Evolutionary conservation across 176 grass and related monocot species (phyloP).

Genomic region (Poa annua): DNA sequence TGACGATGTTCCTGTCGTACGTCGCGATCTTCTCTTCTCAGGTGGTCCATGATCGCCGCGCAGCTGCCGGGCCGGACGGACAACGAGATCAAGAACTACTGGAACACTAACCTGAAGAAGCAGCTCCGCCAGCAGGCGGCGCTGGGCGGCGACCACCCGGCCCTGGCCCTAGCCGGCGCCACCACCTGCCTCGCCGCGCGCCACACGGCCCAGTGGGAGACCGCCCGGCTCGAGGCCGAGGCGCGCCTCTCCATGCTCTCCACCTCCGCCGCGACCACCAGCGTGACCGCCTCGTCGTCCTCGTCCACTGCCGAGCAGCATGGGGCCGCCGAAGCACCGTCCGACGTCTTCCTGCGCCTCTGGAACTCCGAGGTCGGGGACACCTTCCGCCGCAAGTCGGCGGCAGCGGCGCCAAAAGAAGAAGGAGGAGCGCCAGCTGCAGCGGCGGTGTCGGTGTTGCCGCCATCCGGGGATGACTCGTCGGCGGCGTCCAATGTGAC

Average conservation of each 20-base stretch:
- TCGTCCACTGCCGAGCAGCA: slow-evolving; percentile 39
- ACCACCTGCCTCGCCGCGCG: slow-evolving; percentile 48
- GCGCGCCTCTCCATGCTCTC: slow-evolving; percentile 80
- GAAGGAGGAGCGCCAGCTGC: neutral
- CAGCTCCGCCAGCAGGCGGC: slow-evolving; percentile 61
- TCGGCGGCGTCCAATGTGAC: slow-evolving; percentile 60
- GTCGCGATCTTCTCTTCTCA: slow-evolving; percentile 40
- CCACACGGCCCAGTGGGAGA: slow-evolving; percentile 96
- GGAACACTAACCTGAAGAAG: slow-evolving; percentile 98
- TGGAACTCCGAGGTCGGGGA: slow-evolving; percentile 94
- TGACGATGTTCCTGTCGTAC: neutral
- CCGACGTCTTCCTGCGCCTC: slow-evolving; percentile 83
- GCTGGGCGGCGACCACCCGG: slow-evolving; percentile 32
- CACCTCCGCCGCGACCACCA: slow-evolving; percentile 42
- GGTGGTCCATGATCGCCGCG: slow-evolving; percentile 96
- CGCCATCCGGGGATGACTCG: slow-evolving; percentile 48
- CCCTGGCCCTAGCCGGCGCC: neutral
- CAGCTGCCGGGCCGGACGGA: slow-evolving; percentile 87
- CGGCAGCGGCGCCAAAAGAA: neutral
- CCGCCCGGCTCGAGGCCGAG: slow-evolving; percentile 82
- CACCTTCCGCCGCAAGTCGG: slow-evolving; percentile 65
- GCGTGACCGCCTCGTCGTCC: slow-evolving; percentile 34
- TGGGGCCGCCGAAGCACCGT: slow-evolving; percentile 26
- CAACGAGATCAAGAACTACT: slow-evolving; percentile 99
- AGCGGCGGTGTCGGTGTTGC: neutral